phyloP scores from a whole-genome alignment of 306 rosid species.

The Pachyrhizus erosus region DNA sequence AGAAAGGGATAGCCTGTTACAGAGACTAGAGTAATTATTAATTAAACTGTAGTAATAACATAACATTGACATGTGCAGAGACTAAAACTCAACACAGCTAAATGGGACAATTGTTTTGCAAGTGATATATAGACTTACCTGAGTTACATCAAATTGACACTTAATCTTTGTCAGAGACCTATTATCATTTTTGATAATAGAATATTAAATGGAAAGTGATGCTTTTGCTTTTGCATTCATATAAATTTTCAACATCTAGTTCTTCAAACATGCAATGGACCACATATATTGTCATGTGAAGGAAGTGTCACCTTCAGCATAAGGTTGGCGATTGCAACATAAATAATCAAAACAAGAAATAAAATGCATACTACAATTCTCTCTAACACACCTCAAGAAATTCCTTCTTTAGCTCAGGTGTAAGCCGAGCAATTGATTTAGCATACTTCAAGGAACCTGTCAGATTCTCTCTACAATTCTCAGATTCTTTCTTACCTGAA shows the following conservation, averaged over 20 bases:
- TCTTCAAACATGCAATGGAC: conserved; percentile 24
- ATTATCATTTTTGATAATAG: background rate
- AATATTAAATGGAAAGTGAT: background rate
- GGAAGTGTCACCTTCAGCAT: background rate
- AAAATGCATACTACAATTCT: background rate
- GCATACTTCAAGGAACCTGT: conserved; percentile 65
- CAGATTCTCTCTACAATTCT: conserved; percentile 62
- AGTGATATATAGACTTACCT: background rate
- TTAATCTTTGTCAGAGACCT: background rate
- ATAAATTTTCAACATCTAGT: conserved; percentile 9
- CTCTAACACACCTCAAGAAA: conserved; percentile 74
- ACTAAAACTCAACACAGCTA: background rate
- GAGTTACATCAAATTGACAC: background rate
- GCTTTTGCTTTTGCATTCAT: conserved; percentile 5
- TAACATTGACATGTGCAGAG: background rate
- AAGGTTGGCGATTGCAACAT: conserved; percentile 7
- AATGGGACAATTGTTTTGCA: background rate
- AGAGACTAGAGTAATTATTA: no score
- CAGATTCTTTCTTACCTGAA: conserved; percentile 74
- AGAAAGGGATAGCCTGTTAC: no score
- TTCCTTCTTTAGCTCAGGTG: conserved; percentile 75
- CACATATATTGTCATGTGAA: background rate
- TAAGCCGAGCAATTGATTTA: conserved; percentile 74
- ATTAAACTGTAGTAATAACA: background rate
- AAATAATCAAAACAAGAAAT: background rate